Percentiles rank a stretch among this genome's conserved stretches.
These are phyloP conservation scores for Ricinus communis DNA, from an alignment of 345 rosid genomes.

Conservation along the genomic window DNA sequence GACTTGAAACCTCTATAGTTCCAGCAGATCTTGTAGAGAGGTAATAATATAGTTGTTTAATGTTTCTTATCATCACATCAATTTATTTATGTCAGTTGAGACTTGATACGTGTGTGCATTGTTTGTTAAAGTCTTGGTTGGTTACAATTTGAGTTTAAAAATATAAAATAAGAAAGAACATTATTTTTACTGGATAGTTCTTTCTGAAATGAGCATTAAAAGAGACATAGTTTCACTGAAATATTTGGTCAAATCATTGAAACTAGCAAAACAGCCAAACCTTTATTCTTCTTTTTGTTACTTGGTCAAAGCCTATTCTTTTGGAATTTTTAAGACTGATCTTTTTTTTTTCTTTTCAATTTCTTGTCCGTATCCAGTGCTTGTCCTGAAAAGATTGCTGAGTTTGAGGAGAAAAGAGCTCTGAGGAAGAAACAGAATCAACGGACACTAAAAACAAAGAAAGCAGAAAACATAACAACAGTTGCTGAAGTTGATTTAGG, in stretches of 20 bases:
- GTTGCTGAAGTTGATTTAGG: slow-evolving; percentile 48
- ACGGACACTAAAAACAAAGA: slow-evolving; percentile 37
- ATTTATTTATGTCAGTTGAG: background rate
- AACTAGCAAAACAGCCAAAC: background rate
- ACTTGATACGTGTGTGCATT: background rate
- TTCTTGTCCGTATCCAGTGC: slow-evolving; percentile 45
- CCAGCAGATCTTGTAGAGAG: slow-evolving; percentile 78
- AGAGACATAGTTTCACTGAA: too few relatives aligned
- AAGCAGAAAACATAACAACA: slow-evolving; percentile 31
- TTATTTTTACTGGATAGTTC: background rate
- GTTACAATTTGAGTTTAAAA: background rate
- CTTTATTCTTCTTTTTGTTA: background rate
- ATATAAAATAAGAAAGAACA: background rate
- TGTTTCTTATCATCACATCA: background rate
- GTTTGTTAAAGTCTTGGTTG: background rate
- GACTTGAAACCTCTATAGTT: slow-evolving; percentile 63
- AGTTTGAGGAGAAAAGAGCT: slow-evolving; percentile 63
- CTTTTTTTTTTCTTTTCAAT: background rate
- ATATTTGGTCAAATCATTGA: background rate
- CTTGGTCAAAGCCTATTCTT: background rate
- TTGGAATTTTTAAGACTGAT: background rate
- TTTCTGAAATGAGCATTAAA: background rate
- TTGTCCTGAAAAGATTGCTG: slow-evolving; percentile 78
- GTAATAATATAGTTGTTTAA: slow-evolving; percentile 31
- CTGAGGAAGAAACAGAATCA: slow-evolving; percentile 47